Base-by-base conservation (phyloP, 768 basidiomycete species). In the Chalciporus sphaerocephalus region DNA sequence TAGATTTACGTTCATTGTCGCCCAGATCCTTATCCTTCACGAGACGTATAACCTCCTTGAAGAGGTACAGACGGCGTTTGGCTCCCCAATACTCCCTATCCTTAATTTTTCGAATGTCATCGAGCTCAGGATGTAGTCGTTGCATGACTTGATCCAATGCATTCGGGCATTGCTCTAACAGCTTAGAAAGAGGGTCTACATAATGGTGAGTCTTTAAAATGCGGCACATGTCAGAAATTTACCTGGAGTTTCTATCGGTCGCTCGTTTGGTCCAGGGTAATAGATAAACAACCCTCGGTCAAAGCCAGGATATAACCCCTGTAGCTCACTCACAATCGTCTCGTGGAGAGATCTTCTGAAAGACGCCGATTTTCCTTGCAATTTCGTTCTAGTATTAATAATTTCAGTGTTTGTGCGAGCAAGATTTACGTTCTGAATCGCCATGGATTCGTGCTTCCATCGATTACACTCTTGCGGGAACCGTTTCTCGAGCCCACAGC, bases 401-500 rank as follows among this genome's bases (percentile, higher is more conserved):
- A 27, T 28, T 6, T 51, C 47, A 0, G 0, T 24, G 6, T 0
- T 36, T 4, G 1, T 3, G 1, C 1, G 6, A 1, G 23, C 2
- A 1, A 33, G 12, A 1, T 18, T 47, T 2, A 11, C 38, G 8
- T 3, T 41, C 8, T 11, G 38, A 10, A 54, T 13, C 3, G 57
- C 44, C 1, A 0, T 33, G 2, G 50, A 42, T 0, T 57, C 47
- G 0, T 59, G 47, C 17, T 46, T 52, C 66, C 68, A 71, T 0
- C 49, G 32, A 2, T 33, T 42, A 28, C 66, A 65, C 6, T 43
- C 42, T 0, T 16, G 36, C 2, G 46, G 54, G 24, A 56, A 70
- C 9, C 67, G 61, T 18, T 47, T 55, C 6, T 46, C 37, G 1
- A 73, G 59, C 1, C 69, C 73, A 2, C 38, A 30, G 12, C n/a